These are phyloP conservation scores for Elsinoe necatrix DNA, from an alignment of 2,329 filamentous ascomycete genomes.

Conservation along the genomic window DNA sequence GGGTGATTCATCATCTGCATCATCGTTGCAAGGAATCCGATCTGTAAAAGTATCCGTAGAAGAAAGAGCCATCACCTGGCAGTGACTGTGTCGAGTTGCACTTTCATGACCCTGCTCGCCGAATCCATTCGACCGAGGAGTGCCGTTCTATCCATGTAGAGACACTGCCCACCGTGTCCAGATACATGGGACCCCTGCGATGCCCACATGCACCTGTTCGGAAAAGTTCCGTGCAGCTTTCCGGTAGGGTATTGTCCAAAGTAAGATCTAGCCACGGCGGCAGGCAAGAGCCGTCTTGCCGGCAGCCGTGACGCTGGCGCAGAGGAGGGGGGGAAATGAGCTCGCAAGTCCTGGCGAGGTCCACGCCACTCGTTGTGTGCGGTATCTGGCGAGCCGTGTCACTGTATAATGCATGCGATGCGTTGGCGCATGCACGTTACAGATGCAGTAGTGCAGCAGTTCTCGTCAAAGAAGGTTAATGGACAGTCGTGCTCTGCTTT, in stretches of 20 bases:
- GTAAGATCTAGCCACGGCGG: not conserved
- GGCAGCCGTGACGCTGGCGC: not conserved
- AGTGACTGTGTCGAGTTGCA: no score
- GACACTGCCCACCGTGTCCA: not conserved
- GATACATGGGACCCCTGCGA: not conserved
- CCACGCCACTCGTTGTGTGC: not conserved
- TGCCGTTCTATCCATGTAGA: not conserved
- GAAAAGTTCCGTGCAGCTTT: not conserved
- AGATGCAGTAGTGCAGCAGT: not conserved
- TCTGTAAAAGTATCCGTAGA: no score
- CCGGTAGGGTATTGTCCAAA: no score
- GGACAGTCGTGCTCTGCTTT: no score
- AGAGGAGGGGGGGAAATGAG: not conserved
- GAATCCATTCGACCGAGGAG: not conserved
- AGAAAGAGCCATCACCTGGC: no score
- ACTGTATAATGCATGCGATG: not conserved
- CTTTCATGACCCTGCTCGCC: not conserved
- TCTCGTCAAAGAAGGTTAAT: no score
- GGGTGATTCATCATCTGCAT: no score
- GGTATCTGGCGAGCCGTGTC: not conserved
- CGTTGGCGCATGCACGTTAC: not conserved
- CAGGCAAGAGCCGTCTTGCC: not conserved
- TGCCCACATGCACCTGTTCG: not conserved
- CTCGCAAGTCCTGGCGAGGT: not conserved
- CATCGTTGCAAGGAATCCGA: no score